phyloP scores from a whole-genome alignment of 352 stramenopile genomes.

The Phytophthora crassamura region DNA sequence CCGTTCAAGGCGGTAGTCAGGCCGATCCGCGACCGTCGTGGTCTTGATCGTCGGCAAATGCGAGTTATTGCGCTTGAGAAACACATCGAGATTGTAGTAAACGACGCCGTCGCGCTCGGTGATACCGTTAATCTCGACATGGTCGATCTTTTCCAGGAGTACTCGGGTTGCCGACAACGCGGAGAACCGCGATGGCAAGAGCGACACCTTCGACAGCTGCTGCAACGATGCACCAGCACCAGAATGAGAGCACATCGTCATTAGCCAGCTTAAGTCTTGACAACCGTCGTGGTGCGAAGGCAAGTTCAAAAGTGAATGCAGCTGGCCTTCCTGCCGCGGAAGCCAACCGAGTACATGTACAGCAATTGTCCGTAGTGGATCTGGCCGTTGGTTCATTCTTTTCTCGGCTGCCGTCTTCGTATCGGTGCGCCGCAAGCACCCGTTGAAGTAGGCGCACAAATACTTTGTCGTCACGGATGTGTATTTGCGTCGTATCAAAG shows the following conservation, averaged over 20 bases:
- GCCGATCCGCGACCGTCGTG: conserved; percentile 21
- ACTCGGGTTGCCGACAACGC: conserved; percentile 15
- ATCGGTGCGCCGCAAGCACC: no score
- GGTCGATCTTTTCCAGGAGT: conserved; percentile 47
- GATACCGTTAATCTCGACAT: conserved; percentile 47
- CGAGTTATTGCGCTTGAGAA: conserved; percentile 50
- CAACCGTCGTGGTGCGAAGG: not conserved
- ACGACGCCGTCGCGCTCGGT: conserved; percentile 41
- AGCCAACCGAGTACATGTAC: no score
- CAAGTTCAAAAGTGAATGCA: conserved; percentile 19
- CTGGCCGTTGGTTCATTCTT: no score
- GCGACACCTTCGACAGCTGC: conserved; percentile 26
- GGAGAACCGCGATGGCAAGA: conserved; percentile 30
- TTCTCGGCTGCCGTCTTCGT: no score
- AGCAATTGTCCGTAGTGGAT: no score
- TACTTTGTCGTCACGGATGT: not conserved
- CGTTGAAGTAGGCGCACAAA: not conserved
- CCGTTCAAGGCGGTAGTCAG: conserved; percentile 49
- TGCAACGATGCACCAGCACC: conserved; percentile 6
- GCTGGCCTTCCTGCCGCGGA: not conserved
- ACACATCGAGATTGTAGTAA: conserved; percentile 61
- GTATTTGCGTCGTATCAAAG: conserved; percentile 19
- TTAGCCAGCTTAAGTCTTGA: not conserved
- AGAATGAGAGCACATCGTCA: not conserved
- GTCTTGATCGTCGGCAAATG: conserved; percentile 59